phyloP scores from a whole-genome alignment of 768 basidiomycete species.

The Suillus sp. region DNA sequence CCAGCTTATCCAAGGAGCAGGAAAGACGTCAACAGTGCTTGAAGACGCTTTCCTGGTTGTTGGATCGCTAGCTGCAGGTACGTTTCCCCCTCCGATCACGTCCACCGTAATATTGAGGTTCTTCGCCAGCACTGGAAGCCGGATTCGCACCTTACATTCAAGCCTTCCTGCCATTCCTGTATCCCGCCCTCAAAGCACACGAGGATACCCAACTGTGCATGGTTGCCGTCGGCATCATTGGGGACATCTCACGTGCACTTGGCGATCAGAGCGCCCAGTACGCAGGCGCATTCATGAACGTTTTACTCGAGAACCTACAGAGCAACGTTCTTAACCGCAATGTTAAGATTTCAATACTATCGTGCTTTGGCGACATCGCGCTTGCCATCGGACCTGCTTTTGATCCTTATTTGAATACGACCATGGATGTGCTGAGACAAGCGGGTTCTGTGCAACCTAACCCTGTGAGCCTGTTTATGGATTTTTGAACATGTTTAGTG shows the following conservation, averaged over 20 bases:
- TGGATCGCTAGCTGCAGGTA: constrained; percentile 81
- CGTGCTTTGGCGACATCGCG: constrained; percentile 96
- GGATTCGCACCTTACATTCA: constrained; percentile 82
- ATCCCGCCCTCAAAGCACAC: constrained; percentile 85
- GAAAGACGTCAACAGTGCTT: constrained; percentile 91
- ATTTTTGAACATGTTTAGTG: neutral
- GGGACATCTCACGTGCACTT: constrained; percentile 94
- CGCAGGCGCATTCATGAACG: constrained; percentile 87
- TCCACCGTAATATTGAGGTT: constrained; percentile 12
- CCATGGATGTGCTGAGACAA: constrained; percentile 89
- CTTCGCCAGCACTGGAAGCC: constrained; percentile 63
- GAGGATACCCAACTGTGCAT: constrained; percentile 97
- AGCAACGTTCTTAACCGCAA: constrained; percentile 88
- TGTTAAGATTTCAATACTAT: constrained; percentile 95
- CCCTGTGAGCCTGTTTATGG: constrained; percentile 55
- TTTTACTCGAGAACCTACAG: constrained; percentile 87
- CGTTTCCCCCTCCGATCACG: constrained; percentile 17
- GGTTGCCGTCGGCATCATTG: constrained; percentile 93
- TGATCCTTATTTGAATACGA: constrained; percentile 86
- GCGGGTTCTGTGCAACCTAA: constrained; percentile 88
- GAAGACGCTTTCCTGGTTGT: constrained; percentile 97
- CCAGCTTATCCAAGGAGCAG: constrained; percentile 80
- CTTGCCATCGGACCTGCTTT: constrained; percentile 86
- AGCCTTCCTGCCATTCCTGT: constrained; percentile 84
- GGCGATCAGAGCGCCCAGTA: constrained; percentile 84